Base-by-base conservation (phyloP, 2,329 filamentous ascomycete species). In the Botrytis medusae region DNA sequence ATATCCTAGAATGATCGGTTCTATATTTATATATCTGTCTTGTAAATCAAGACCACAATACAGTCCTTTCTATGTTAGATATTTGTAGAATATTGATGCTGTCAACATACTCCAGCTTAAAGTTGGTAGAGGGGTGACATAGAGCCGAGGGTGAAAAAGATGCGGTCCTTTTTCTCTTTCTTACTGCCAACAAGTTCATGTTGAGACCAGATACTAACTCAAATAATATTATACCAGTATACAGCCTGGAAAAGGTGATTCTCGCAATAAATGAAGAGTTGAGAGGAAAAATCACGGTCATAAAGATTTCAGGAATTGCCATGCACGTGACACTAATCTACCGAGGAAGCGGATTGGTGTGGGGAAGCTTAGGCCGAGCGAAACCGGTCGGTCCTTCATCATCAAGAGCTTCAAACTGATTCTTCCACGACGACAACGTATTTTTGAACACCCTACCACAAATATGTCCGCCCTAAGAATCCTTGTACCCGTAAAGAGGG, bases 401-500 rank as follows among this genome's bases (percentile, higher is more conserved):
- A 72, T 72, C 62, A 48, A 72, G 51, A 59, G 62, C 62, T 72
- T 72, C 48, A 48, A 65, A 29, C 12, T 40, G 48, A 72, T 46
- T 69, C 63, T 44, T 68, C 51, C 37, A 60, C 62, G 42, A 48
- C 51, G 12, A 34, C 32, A 14, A 68, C 62, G 32, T 69, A n/a
- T 37, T 37, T 7, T 32, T 25, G 14, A 62, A 65, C 16, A 54
- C 42, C 14, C 44, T 29, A 32, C 32, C 34, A 64, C n/a, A 71
- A 80, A 77, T 76, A 90, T 91, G 89, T 89, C 89, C 79, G 86
- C 88, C 72, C 84, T 94, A 79, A 87, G 92, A 82, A 94, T 95
- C 83, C 87, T 95, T 75, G 92, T 95, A 5, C 92, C 92, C 83
- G 86, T 95, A 65, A 95, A 95, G 86, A 86, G 92, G 89, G 92